Evolutionary conservation across 495 filamentous ascomycete genomes (phyloP).

Genomic region (Hyphodiscus hymeniophilus): DNA sequence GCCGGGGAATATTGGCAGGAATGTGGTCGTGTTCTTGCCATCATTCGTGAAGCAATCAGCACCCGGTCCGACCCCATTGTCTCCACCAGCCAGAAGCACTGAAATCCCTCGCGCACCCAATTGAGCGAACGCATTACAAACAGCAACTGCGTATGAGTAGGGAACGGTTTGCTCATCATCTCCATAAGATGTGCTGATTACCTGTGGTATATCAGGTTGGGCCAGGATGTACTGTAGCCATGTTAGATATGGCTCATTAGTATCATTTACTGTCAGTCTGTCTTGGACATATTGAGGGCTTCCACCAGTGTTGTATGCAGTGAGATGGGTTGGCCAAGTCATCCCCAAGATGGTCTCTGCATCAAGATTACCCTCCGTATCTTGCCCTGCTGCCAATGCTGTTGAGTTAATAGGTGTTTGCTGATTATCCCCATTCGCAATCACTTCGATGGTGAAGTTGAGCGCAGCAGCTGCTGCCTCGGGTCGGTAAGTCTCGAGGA

Average conservation of each 20-base stretch:
- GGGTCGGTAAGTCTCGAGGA: conserved; percentile 44
- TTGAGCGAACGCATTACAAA: conserved; percentile 65
- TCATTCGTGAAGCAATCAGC: conserved; percentile 57
- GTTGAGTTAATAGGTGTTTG: conserved; percentile 42
- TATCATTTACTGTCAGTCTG: conserved; percentile 37
- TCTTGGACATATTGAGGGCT: conserved; percentile 49
- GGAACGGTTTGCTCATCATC: conserved; percentile 62
- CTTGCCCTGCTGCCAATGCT: conserved; percentile 24
- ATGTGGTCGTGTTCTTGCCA: conserved; percentile 50
- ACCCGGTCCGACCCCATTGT: conserved; percentile 51
- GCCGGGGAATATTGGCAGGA: conserved; percentile 63
- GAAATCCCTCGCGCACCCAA: conserved; percentile 66
- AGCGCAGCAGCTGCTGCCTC: conserved; percentile 31
- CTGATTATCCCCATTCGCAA: conserved; percentile 51
- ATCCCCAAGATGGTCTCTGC: conserved; percentile 60
- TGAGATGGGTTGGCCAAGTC: conserved; percentile 46
- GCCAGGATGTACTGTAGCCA: conserved; percentile 62
- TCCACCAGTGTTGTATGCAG: conserved; percentile 60
- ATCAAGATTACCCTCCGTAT: conserved; percentile 65
- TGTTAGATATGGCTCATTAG: conserved; percentile 78
- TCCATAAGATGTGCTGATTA: conserved; percentile 67
- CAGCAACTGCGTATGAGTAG: conserved; percentile 48
- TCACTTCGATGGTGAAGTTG: conserved; percentile 43
- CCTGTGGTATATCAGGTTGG: conserved; percentile 59
- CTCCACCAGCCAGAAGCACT: conserved; percentile 63